Percentiles rank a stretch among this genome's conserved stretches.
Evolutionary conservation across 352 stramenopile genomes (phyloP).

Genomic region (Aphanomyces cochlioides): DNA sequence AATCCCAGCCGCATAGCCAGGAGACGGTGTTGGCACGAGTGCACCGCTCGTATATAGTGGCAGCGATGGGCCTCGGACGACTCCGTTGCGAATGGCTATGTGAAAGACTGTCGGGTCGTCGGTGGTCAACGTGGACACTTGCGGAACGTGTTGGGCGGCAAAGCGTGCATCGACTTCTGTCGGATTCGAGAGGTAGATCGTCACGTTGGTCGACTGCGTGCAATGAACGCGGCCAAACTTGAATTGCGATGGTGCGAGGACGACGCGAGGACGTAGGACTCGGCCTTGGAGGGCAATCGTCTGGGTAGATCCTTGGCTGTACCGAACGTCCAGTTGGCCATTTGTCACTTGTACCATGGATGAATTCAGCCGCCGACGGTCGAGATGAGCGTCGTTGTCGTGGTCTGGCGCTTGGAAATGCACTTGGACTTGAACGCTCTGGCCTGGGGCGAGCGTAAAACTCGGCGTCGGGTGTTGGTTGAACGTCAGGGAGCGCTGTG

Average conservation of each 20-base stretch:
- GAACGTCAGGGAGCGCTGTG: slow-evolving; percentile 48
- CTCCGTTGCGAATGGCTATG: slow-evolving; percentile 43
- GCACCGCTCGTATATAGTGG: slow-evolving; percentile 51
- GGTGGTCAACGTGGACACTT: slow-evolving; percentile 47
- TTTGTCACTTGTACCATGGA: neutral
- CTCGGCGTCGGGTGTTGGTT: slow-evolving; percentile 38
- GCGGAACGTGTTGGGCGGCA: slow-evolving; percentile 50
- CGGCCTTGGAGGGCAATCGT: slow-evolving; percentile 46
- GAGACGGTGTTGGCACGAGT: slow-evolving; percentile 42
- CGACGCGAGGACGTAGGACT: slow-evolving; percentile 49
- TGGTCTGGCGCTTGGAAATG: slow-evolving; percentile 36
- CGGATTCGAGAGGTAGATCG: slow-evolving; percentile 59
- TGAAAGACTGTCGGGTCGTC: slow-evolving; percentile 64
- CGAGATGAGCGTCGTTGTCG: neutral
- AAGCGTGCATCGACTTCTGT: slow-evolving; percentile 57
- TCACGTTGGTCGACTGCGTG: slow-evolving; percentile 39
- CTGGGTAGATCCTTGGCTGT: slow-evolving; percentile 63
- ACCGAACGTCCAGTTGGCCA: slow-evolving; percentile 55
- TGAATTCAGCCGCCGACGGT: neutral
- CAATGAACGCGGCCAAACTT: slow-evolving; percentile 66
- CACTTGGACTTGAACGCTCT: slow-evolving; percentile 66
- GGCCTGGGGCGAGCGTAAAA: slow-evolving; percentile 60
- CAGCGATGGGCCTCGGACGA: slow-evolving; percentile 53
- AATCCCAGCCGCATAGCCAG: slow-evolving; percentile 39
- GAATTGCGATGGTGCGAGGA: slow-evolving; percentile 62